A percentile compares a stretch with the other conserved stretches of the same genome.
phyloP scores from a whole-genome alignment of 495 filamentous ascomycete genomes.

The Clohesyomyces aquaticus region DNA sequence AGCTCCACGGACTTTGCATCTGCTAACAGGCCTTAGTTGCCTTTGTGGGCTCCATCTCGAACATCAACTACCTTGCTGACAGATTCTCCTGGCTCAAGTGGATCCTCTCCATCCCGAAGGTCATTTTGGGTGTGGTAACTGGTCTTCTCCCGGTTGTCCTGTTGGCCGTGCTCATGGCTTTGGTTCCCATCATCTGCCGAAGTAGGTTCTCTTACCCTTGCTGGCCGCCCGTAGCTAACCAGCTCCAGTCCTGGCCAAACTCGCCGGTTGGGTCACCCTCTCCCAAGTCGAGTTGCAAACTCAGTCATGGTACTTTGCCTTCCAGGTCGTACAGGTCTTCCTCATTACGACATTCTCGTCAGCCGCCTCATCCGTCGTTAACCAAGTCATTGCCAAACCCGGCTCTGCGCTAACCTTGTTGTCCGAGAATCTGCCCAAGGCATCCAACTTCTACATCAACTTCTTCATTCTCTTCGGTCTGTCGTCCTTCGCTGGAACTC shows the following conservation, averaged over 20 bases:
- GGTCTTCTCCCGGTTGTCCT: slow-evolving; percentile 81
- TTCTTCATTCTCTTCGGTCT: slow-evolving; percentile 95
- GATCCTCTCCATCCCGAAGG: slow-evolving; percentile 70
- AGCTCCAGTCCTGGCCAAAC: slow-evolving; percentile 67
- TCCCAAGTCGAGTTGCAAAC: slow-evolving; percentile 82
- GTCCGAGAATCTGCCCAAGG: slow-evolving; percentile 72
- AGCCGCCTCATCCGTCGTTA: slow-evolving; percentile 70
- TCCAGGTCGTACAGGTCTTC: slow-evolving; percentile 96
- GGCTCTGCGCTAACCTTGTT: slow-evolving; percentile 63
- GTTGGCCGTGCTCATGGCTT: slow-evolving; percentile 83
- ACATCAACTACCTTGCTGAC: slow-evolving; percentile 70
- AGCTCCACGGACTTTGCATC: neutral
- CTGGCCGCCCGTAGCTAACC: slow-evolving; percentile 20
- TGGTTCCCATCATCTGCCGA: slow-evolving; percentile 86
- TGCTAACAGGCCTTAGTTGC: slow-evolving; percentile 55
- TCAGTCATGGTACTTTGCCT: slow-evolving; percentile 91
- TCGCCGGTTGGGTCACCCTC: slow-evolving; percentile 75
- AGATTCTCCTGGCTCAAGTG: slow-evolving; percentile 69
- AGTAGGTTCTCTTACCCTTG: slow-evolving; percentile 50
- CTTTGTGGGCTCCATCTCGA: slow-evolving; percentile 83
- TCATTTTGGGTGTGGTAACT: slow-evolving; percentile 79
- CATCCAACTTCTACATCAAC: slow-evolving; percentile 92
- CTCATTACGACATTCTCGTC: slow-evolving; percentile 80
- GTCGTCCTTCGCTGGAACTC: slow-evolving; percentile 72
- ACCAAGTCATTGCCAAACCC: slow-evolving; percentile 68